Conservation (phyloP, 2,329 filamentous ascomycete genomes). For the Paracoccidioides brasiliensis region DNA sequence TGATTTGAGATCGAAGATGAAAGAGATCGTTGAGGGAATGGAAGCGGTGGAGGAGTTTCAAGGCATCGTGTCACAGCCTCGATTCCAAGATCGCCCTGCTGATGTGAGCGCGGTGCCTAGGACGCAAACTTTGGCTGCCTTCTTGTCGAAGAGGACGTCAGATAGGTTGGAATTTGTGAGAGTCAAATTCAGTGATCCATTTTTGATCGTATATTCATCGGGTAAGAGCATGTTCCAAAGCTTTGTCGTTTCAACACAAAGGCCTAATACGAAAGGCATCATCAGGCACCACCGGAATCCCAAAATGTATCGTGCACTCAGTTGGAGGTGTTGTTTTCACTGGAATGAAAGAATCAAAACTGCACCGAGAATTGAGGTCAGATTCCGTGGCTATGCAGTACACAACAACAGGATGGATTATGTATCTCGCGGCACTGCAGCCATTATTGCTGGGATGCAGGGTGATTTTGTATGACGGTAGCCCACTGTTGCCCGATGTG, state of each 20-base stretch:
- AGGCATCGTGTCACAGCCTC: slow-evolving; percentile 51
- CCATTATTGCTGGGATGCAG: slow-evolving; percentile 48
- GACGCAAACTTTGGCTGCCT: slow-evolving; percentile 29
- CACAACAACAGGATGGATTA: slow-evolving; percentile 73
- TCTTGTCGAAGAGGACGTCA: slow-evolving; percentile 22
- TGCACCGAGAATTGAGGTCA: slow-evolving; percentile 38
- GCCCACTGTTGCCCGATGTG: slow-evolving; percentile 59
- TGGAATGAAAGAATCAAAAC: slow-evolving; percentile 44
- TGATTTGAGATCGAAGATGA: slow-evolving; percentile 61
- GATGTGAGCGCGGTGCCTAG: slow-evolving; percentile 44
- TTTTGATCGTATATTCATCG: slow-evolving; percentile 63
- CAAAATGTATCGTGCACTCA: slow-evolving; percentile 76
- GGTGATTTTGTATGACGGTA: slow-evolving; percentile 67
- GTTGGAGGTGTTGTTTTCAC: slow-evolving; percentile 27
- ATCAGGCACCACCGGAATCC: slow-evolving; percentile 67
- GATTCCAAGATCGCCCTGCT: slow-evolving; percentile 46
- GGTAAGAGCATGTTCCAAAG: slow-evolving; percentile 29
- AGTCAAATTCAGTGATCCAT: slow-evolving; percentile 59
- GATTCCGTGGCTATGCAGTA: slow-evolving; percentile 42
- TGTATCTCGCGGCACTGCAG: slow-evolving; percentile 57
- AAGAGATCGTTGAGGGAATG: slow-evolving; percentile 51
- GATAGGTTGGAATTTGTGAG: slow-evolving; percentile 42
- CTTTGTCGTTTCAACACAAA: not conserved
- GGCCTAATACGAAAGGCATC: slow-evolving; percentile 21
- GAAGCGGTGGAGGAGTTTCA: slow-evolving; percentile 46